Conservation (phyloP, 768 basidiomycete genomes). For the Amanita thiersii region DNA sequence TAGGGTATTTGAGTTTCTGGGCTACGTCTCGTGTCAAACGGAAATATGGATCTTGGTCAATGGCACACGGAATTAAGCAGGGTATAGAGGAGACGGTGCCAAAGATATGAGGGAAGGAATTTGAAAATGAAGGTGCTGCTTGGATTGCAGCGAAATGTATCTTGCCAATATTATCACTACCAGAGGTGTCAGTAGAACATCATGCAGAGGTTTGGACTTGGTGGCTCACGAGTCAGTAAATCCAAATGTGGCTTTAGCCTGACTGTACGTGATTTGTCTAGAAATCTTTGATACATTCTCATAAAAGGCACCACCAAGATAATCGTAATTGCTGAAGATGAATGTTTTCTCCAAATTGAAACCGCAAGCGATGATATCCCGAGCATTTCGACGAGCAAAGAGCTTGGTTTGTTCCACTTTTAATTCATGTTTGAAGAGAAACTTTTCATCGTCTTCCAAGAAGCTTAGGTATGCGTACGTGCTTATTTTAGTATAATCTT, state of each 20-base stretch:
- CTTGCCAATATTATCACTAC: constrained; percentile 96
- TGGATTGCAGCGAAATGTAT: constrained; percentile 94
- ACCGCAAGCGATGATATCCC: constrained; percentile 94
- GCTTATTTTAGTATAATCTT: not conserved
- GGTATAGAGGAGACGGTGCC: constrained; percentile 77
- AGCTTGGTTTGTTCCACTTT: constrained; percentile 81
- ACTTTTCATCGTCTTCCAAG: constrained; percentile 89
- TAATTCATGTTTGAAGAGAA: constrained; percentile 92
- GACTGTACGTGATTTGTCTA: constrained; percentile 85
- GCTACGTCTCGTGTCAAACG: constrained; percentile 96
- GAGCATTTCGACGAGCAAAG: constrained; percentile 83
- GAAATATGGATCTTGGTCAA: constrained; percentile 98
- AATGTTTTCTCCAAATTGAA: constrained; percentile 91
- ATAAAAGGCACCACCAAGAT: constrained; percentile 90
- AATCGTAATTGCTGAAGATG: constrained; percentile 91
- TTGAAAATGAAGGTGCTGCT: constrained; percentile 93
- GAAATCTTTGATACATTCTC: constrained; percentile 90
- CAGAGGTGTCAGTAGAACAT: constrained; percentile 1
- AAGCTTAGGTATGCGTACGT: not conserved
- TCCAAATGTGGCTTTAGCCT: constrained; percentile 93
- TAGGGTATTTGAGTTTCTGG: constrained; percentile 88
- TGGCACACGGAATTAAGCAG: constrained; percentile 94
- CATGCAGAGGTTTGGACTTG: not conserved
- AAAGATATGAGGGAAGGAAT: constrained; percentile 98
- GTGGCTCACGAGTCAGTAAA: constrained; percentile 88